phyloP scores from a whole-genome alignment of 2,329 filamentous ascomycete species.

The Trichoderma arundinaceum region DNA sequence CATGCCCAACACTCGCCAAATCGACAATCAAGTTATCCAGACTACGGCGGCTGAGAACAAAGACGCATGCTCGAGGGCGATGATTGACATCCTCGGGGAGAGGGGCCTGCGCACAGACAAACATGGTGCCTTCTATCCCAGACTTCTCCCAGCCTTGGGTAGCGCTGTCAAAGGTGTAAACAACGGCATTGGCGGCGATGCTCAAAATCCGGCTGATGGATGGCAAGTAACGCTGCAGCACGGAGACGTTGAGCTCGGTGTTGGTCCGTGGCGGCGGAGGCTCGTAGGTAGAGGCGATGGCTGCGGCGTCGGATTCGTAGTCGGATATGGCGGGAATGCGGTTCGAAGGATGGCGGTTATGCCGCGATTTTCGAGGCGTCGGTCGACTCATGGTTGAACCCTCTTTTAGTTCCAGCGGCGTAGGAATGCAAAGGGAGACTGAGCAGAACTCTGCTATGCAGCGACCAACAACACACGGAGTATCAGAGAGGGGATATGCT shows the following conservation, averaged over 20 bases:
- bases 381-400: slow-evolving; percentile 49
- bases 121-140: slow-evolving; percentile 84
- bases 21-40: slow-evolving; percentile 73
- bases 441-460: neutral
- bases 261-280: slow-evolving; percentile 69
- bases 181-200: slow-evolving; percentile 82
- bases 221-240: slow-evolving; percentile 81
- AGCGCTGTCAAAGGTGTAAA: slow-evolving; percentile 76
- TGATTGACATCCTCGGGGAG: slow-evolving; percentile 45
- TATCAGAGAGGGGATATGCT: too few species aligned
- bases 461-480: too few species aligned
- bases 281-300: slow-evolving; percentile 46
- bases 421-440: neutral
- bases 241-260: slow-evolving; percentile 84
- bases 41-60: slow-evolving; percentile 74
- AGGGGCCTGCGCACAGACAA: slow-evolving; percentile 73
- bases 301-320: slow-evolving; percentile 70
- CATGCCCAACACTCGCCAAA: slow-evolving; percentile 64
- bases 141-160: slow-evolving; percentile 81
- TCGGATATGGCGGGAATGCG: slow-evolving; percentile 56
- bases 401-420: slow-evolving; percentile 15
- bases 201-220: slow-evolving; percentile 74
- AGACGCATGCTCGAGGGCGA: slow-evolving; percentile 60
- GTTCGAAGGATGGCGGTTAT: slow-evolving; percentile 51
- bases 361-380: slow-evolving; percentile 50